phyloP scores from a whole-genome alignment of 2,329 filamentous ascomycete genomes.

The Aspergillus sp. region DNA sequence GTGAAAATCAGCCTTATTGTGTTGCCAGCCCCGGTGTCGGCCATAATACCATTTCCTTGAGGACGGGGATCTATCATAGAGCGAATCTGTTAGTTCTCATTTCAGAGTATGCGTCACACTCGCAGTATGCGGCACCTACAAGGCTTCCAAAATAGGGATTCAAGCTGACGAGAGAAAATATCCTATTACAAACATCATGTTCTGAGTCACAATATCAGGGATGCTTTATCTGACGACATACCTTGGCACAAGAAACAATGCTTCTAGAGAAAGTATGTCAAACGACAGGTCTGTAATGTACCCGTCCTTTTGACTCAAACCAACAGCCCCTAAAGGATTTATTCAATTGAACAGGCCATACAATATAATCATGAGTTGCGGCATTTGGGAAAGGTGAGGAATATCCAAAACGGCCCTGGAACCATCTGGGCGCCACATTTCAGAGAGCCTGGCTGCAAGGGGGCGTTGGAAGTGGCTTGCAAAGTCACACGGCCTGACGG shows the following conservation, averaged over 20 bases:
- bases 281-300: conserved; percentile 76
- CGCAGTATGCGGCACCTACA: conserved; percentile 25
- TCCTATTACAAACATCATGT: conserved; percentile 48
- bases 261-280: conserved; percentile 85
- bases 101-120: conserved; percentile 1
- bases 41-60: conserved; percentile 78
- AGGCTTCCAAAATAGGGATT: conserved; percentile 76
- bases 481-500: neutral
- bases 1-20: conserved; percentile 28
- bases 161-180: conserved; percentile 82
- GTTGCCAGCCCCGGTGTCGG: neutral
- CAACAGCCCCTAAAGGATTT: conserved; percentile 59
- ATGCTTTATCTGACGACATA: conserved; percentile 24
- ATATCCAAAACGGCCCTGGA: neutral
- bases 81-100: conserved; percentile 15
- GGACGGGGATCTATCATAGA: conserved; percentile 67
- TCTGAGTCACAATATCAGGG: conserved; percentile 7
- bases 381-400: neutral
- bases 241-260: conserved; percentile 82
- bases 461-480: neutral
- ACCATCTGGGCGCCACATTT: neutral
- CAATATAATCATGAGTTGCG: neutral
- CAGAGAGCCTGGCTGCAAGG: neutral
- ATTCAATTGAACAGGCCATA: neutral
- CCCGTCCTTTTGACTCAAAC: conserved; percentile 60